Base-by-base conservation (phyloP, 2,329 filamentous ascomycete species). In the Fusarium penzigii region DNA sequence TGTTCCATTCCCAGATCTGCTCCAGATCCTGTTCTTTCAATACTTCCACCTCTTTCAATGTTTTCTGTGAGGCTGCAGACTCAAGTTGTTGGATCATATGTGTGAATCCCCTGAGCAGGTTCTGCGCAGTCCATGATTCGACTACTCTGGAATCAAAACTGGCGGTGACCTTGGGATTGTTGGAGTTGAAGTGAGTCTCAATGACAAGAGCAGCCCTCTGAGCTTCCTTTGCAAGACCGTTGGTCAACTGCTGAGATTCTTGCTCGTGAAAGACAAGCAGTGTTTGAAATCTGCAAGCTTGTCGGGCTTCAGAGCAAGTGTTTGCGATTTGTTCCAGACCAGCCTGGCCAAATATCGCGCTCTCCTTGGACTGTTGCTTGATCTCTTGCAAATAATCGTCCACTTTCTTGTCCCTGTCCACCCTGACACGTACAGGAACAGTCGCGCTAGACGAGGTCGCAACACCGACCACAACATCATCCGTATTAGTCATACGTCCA, bases 381-480 rank as follows among this genome's bases (percentile, higher is more conserved):
- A 64, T 17, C 0, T 43, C n/a, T 0, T 47, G 12, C 0, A 67
- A 43, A 32, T 55, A 50, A 1, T 59, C 48, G 0, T 44, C 16
- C 2, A 64, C 55, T 0, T 17, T 45, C 10, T 50, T 13, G 4
- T 42, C 34, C 2, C 9, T 13, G 78, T 68, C 61, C 9, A 76
- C 46, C 6, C 55, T 64, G 3, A 78, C 62, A 3, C 73, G 70
- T 8, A 78, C 57, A 1, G 75, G 75, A 4, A 78, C 67, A 0
- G 75, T 78, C 3, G 73, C 70, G 43, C 77, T 73, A 50, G 74
- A 61, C 12, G 65, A 63, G 2, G 57, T 58, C 0, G 73, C 76
- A 44, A 71, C 69, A 1, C 75, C 76, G 50, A 77, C 77, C 11
- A 73, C 61, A 7, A 77, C 68, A 46, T 77, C 74, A 2, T 69